A percentile compares a stretch with the other conserved stretches of the same genome.
phyloP scores from a whole-genome alignment of 2,329 filamentous ascomycete species.

The Phaeomoniella chlamydospora region DNA sequence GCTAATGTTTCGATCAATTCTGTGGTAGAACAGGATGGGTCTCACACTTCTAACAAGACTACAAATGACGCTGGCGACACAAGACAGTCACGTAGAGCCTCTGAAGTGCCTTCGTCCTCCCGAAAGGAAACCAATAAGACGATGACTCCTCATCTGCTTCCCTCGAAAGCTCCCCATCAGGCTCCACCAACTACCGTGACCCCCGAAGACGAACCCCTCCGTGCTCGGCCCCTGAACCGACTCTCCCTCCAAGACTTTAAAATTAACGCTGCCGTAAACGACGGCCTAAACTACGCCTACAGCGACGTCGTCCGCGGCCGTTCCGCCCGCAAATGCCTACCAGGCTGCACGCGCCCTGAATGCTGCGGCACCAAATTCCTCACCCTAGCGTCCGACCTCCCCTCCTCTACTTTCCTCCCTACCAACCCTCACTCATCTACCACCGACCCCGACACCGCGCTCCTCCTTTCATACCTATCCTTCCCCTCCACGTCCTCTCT shows the following conservation, averaged over 20 bases:
- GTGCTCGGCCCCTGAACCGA: constrained; percentile 40
- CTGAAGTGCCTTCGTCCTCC: too few species aligned
- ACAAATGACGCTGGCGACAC: too few species aligned
- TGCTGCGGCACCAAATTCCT: constrained; percentile 66
- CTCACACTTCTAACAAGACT: too few species aligned
- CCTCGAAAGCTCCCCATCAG: too few species aligned
- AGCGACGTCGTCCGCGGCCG: constrained; percentile 59
- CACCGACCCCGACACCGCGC: constrained; percentile 18
- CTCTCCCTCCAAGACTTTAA: constrained; percentile 64
- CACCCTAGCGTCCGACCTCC: constrained; percentile 39
- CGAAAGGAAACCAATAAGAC: too few species aligned
- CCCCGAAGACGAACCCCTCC: constrained; percentile 31
- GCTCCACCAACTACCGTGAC: too few species aligned
- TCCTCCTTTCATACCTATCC: constrained; percentile 14
- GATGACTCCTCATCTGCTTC: too few species aligned
- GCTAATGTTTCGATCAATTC: too few species aligned
- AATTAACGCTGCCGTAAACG: constrained; percentile 59
- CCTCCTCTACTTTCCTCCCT: constrained; percentile 4
- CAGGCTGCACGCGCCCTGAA: constrained; percentile 57
- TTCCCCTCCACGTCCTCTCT: constrained; percentile 19
- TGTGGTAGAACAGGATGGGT: too few species aligned
- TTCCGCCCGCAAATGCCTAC: constrained; percentile 53
- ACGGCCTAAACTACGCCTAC: constrained; percentile 59
- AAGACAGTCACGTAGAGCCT: too few species aligned
- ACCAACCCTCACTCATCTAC: not conserved